A percentile compares a stretch with the other conserved stretches of the same genome.
Conservation (phyloP, 345 rosid genomes). For the Cardamine resedifolia region DNA sequence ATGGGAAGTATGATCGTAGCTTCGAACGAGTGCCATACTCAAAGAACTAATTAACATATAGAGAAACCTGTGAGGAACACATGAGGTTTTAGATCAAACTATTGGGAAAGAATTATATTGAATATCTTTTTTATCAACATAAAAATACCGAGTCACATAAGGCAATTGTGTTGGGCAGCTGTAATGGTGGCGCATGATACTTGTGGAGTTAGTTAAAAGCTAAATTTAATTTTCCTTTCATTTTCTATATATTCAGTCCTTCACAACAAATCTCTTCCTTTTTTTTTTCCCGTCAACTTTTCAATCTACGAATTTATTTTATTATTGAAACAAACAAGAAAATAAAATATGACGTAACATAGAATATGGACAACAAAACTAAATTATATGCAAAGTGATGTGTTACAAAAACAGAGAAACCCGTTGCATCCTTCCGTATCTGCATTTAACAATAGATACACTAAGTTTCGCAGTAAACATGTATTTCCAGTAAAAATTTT, state of each 20-base stretch:
- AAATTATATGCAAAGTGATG: background rate
- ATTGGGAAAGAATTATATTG: background rate
- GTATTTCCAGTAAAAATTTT: background rate
- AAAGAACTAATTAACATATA: background rate
- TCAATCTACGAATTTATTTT: background rate
- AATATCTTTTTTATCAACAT: background rate
- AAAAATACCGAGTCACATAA: constrained; percentile 5
- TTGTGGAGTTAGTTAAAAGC: constrained; percentile 25
- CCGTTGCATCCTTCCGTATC: background rate
- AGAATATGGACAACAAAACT: background rate
- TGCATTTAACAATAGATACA: background rate
- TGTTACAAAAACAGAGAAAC: background rate
- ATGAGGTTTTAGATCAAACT: background rate
- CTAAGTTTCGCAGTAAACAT: background rate
- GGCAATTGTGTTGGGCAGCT: constrained; percentile 13
- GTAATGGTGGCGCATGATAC: constrained; percentile 23
- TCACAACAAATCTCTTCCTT: constrained; percentile 16
- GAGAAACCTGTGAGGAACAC: too few relatives aligned
- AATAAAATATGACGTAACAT: constrained; percentile 6
- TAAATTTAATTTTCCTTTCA: constrained; percentile 8
- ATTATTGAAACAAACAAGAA: background rate
- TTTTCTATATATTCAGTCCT: background rate
- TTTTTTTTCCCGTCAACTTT: background rate
- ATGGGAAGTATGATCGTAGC: background rate
- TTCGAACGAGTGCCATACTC: background rate